phyloP scores from a whole-genome alignment of 208 protist species.

The Leishmania arabica region DNA sequence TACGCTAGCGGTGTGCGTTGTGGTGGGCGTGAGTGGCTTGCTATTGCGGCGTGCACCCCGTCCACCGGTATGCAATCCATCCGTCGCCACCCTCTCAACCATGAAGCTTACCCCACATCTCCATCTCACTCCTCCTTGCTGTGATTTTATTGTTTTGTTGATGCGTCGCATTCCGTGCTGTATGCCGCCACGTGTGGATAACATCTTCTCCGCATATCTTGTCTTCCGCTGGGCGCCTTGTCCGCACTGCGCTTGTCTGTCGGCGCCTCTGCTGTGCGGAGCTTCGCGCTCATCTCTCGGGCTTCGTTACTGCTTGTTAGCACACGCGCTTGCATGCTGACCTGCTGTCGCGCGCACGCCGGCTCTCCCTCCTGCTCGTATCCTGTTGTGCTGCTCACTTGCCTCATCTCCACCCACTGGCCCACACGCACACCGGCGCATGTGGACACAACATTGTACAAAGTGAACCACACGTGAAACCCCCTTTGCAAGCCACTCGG shows the following conservation, averaged over 20 bases:
- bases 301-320: background rate
- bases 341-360: background rate
- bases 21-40: background rate
- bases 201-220: no score
- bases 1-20: background rate
- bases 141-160: background rate
- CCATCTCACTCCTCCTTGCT: background rate
- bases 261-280: background rate
- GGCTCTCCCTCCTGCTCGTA: background rate
- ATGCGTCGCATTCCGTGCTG: background rate
- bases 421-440: background rate
- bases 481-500: background rate
- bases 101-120: no score
- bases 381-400: background rate
- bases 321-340: no score
- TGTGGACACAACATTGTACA: background rate
- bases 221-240: no score
- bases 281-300: background rate
- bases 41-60: background rate
- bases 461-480: background rate
- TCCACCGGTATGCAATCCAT: background rate
- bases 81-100: background rate
- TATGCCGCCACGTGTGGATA: no score
- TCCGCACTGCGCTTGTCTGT: background rate
- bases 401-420: no score